phyloP scores from a whole-genome alignment of 768 basidiomycete genomes.

The Psilocybe sp. region DNA sequence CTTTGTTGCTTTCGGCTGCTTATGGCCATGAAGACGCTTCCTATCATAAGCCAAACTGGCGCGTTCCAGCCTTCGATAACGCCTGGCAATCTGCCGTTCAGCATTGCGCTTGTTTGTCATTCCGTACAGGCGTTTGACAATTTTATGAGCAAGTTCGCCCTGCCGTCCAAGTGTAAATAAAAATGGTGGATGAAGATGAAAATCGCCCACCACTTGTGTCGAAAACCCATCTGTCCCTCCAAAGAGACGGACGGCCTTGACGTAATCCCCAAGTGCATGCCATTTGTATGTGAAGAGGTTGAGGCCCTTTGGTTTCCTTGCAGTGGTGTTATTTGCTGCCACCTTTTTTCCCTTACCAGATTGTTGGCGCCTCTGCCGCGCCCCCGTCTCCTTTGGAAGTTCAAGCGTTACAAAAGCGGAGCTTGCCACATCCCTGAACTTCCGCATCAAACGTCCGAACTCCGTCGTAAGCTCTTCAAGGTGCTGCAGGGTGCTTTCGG shows the following conservation, averaged over 20 bases:
- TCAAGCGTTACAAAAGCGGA: conserved; percentile 26
- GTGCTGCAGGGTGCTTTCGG: conserved; percentile 18
- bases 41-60: no score
- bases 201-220: not conserved
- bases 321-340: not conserved
- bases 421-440: conserved; percentile 28
- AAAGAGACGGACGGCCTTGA: not conserved
- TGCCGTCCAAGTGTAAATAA: conserved; percentile 22
- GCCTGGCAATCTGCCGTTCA: not conserved
- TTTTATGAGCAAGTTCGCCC: not conserved
- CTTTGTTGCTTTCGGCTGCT: no score
- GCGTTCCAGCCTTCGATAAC: no score
- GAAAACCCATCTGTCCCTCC: not conserved
- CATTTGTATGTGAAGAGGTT: conserved; percentile 33
- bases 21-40: no score
- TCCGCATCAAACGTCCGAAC: conserved; percentile 26
- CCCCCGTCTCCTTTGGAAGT: conserved; percentile 34
- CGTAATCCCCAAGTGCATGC: conserved; percentile 34
- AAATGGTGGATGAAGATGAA: not conserved
- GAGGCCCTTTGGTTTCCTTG: conserved; percentile 29
- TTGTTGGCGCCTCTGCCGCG: conserved; percentile 19
- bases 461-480: conserved; percentile 23
- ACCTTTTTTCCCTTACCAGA: not conserved
- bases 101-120: conserved; percentile 1
- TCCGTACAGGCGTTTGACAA: not conserved